Percentiles rank a stretch among this genome's conserved stretches.
These are phyloP conservation scores for Colletotrichum acutatum DNA, from an alignment of 2,329 filamentous ascomycete genomes.

Conservation along the genomic window DNA sequence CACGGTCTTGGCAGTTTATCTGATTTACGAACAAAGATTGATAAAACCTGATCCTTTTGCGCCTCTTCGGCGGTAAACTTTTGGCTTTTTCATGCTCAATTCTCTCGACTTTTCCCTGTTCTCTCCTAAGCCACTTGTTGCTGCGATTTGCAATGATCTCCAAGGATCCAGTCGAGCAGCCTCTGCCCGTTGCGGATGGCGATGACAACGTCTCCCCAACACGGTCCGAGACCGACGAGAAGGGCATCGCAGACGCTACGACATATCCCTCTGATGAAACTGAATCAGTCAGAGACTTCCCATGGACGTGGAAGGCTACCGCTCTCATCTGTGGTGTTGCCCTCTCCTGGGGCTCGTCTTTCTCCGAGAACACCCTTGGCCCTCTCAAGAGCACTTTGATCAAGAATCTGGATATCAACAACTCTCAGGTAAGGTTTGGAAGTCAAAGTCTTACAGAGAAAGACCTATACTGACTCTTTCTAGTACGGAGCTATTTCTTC, in stretches of 20 bases:
- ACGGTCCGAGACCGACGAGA: constrained; percentile 9
- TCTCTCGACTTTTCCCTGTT: neutral
- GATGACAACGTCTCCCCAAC: neutral
- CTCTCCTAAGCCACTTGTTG: neutral
- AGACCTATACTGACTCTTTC: neutral
- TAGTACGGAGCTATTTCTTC: neutral
- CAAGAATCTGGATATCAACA: neutral
- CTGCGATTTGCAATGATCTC: neutral
- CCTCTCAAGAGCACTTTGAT: neutral
- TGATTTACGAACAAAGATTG: neutral
- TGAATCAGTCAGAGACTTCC: constrained; percentile 37
- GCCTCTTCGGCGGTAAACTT: neutral
- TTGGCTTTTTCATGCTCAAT: neutral
- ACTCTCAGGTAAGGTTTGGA: neutral
- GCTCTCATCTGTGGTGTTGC: constrained; percentile 29
- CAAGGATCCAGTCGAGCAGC: neutral
- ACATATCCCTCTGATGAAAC: neutral
- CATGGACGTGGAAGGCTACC: constrained; percentile 38
- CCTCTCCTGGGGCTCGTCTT: neutral
- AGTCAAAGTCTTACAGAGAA: neutral
- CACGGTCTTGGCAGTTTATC: neutral
- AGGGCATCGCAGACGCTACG: neutral
- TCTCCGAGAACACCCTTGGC: neutral
- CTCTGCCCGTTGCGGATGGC: neutral
- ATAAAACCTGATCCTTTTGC: neutral